These are phyloP conservation scores for Orbilia brochopaga DNA, from an alignment of 2,329 filamentous ascomycete species.

Conservation along the genomic window DNA sequence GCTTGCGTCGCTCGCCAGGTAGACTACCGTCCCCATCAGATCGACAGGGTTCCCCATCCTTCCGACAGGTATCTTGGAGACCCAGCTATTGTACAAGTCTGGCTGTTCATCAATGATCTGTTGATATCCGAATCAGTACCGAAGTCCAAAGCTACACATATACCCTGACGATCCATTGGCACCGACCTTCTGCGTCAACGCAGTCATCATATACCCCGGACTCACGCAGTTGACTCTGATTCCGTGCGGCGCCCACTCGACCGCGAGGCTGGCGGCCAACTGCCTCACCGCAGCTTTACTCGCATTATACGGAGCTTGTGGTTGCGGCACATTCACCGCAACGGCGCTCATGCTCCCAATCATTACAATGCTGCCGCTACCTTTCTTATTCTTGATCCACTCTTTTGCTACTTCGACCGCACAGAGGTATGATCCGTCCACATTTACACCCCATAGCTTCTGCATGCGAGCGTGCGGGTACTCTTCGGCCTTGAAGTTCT, in stretches of 20 bases:
- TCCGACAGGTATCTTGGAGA: slow-evolving; percentile 84
- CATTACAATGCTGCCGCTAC: slow-evolving; percentile 84
- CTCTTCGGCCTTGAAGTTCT: slow-evolving; percentile 82
- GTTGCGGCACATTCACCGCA: slow-evolving; percentile 94
- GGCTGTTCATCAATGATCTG: slow-evolving; percentile 88
- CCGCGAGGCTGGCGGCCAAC: slow-evolving; percentile 82
- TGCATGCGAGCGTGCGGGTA: slow-evolving; percentile 91
- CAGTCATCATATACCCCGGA: slow-evolving; percentile 95
- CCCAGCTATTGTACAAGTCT: slow-evolving; percentile 88
- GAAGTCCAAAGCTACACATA: slow-evolving; percentile 65
- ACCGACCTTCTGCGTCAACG: slow-evolving; percentile 63
- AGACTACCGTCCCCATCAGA: slow-evolving; percentile 89
- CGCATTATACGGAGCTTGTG: slow-evolving; percentile 69
- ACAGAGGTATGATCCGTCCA: slow-evolving; percentile 90
- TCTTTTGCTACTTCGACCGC: slow-evolving; percentile 84
- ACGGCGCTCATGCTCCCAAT: slow-evolving; percentile 93
- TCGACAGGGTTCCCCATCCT: slow-evolving; percentile 93
- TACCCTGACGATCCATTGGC: slow-evolving; percentile 65
- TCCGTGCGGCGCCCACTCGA: slow-evolving; percentile 87
- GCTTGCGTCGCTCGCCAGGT: slow-evolving; percentile 79
- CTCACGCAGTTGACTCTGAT: slow-evolving; percentile 96
- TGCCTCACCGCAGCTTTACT: slow-evolving; percentile 92
- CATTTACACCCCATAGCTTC: slow-evolving; percentile 93
- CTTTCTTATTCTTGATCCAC: slow-evolving; percentile 76
- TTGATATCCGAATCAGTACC: neutral